Evolutionary conservation across 495 filamentous ascomycete genomes (phyloP).

Genomic region (Hypomontagnella monticulosa): DNA sequence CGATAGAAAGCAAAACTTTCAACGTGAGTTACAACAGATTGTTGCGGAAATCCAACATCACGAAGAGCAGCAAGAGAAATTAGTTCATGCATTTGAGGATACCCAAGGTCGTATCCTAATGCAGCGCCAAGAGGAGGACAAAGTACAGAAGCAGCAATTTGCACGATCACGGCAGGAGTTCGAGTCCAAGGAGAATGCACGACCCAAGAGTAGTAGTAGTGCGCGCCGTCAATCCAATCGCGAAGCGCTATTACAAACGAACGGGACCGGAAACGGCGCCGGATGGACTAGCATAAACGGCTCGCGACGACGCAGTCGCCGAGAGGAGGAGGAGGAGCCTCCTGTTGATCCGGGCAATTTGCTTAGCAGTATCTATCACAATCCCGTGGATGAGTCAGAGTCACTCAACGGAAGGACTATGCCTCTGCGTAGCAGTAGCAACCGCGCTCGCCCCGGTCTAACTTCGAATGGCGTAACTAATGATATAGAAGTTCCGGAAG

Average conservation of each 20-base stretch:
- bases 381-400: slow-evolving; percentile 42
- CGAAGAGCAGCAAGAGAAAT: slow-evolving; percentile 32
- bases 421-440: slow-evolving; percentile 32
- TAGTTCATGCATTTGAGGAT: slow-evolving; percentile 34
- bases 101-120: not conserved
- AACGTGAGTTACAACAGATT: slow-evolving; percentile 23
- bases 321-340: slow-evolving; percentile 42
- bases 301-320: slow-evolving; percentile 33
- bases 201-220: slow-evolving; percentile 28
- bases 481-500: slow-evolving; percentile 10
- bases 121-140: slow-evolving; percentile 37
- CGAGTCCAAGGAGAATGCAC: slow-evolving; percentile 20
- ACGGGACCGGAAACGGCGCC: not conserved
- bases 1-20: slow-evolving; percentile 25
- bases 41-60: slow-evolving; percentile 21
- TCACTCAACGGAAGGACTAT: slow-evolving; percentile 29
- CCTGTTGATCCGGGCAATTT: slow-evolving; percentile 43
- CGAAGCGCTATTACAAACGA: slow-evolving; percentile 23
- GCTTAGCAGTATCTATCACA: slow-evolving; percentile 46
- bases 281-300: slow-evolving; percentile 47
- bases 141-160: slow-evolving; percentile 28
- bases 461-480: slow-evolving; percentile 8
- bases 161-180: slow-evolving; percentile 23
- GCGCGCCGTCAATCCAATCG: slow-evolving; percentile 22
- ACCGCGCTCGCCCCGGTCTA: slow-evolving; percentile 24